phyloP scores from a whole-genome alignment of 2,329 filamentous ascomycete species.

The Cercospora sojina region DNA sequence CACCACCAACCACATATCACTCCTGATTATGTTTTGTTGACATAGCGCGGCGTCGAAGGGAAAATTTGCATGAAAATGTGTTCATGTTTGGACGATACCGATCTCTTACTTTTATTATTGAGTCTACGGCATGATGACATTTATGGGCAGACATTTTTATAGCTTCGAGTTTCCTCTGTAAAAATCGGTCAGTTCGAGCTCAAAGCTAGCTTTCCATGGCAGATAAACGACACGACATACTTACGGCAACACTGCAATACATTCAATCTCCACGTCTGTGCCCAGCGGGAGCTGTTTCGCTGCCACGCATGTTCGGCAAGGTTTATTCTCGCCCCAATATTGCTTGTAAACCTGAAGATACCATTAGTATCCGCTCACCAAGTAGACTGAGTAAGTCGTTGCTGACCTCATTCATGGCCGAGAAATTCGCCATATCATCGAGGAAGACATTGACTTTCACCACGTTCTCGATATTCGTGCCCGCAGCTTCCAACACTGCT shows the following conservation, averaged over 20 bases:
- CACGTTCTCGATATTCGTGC: slow-evolving; percentile 58
- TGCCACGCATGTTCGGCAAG: slow-evolving; percentile 49
- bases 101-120: not conserved
- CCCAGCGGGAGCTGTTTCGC: slow-evolving; percentile 53
- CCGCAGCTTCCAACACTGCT: slow-evolving; percentile 60
- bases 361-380: not conserved
- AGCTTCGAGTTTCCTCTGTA: slow-evolving; percentile 13
- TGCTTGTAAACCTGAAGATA: slow-evolving; percentile 43
- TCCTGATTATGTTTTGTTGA: slow-evolving; percentile 5
- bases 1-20: slow-evolving; percentile 7
- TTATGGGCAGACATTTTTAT: not conserved
- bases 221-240: slow-evolving; percentile 10
- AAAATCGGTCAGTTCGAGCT: slow-evolving; percentile 1
- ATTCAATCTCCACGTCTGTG: slow-evolving; percentile 56
- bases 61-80: not conserved
- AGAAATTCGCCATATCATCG: slow-evolving; percentile 64
- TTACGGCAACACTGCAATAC: slow-evolving; percentile 43
- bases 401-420: slow-evolving; percentile 52
- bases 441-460: slow-evolving; percentile 69
- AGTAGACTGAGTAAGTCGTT: not conserved
- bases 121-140: not conserved
- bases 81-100: not conserved
- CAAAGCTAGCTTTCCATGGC: not conserved
- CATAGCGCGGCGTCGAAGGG: slow-evolving; percentile 7
- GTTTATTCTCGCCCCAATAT: slow-evolving; percentile 38